Evolutionary conservation across 2,329 filamentous ascomycete species (phyloP), one percentile per base, ranked within the genome.

Genomic region (Pseudomassariella vexata): DNA sequence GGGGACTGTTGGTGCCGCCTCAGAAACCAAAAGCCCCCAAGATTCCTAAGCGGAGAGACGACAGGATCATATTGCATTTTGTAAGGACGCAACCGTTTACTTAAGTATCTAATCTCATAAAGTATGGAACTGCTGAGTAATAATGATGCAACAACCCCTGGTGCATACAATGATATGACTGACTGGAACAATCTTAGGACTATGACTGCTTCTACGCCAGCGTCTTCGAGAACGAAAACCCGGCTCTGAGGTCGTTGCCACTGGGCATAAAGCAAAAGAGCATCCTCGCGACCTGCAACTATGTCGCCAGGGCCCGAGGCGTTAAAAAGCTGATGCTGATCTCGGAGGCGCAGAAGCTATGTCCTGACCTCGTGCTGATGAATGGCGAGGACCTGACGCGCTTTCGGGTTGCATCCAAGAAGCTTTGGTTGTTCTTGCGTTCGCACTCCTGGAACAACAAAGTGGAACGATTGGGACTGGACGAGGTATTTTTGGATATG

Each of bases 121-220:
- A n/a, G n/a, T n/a, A n/a, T n/a, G n/a, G n/a, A n/a, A n/a, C n/a
- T n/a, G n/a, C n/a, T n/a, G n/a, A n/a, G n/a, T n/a, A n/a, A n/a
- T n/a, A n/a, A n/a, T n/a, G n/a, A n/a, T n/a, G 39, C 32, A 27
- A 37, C 31, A 28, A 27, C 28, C 32, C 25, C n/a, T n/a, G n/a
- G n/a, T n/a, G n/a, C n/a, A n/a, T n/a, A n/a, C n/a, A n/a, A n/a
- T n/a, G n/a, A n/a, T n/a, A n/a, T n/a, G n/a, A n/a, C n/a, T n/a
- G 16, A 24, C 31, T 33, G 18, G 28, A 26, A 16, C 21, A 15
- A 11, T 23, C 9, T 9, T 35, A 82, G 78, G 79, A 85, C 57
- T 85, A 88, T 55, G 85, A 90, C 63, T 94, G 86, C 65, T 96
- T 96, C 66, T 96, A 96, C 57, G 89, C 89, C 15, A 86, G 87